Base-by-base conservation (phyloP, 345 rosid species). In the Dovyalis caffra region DNA sequence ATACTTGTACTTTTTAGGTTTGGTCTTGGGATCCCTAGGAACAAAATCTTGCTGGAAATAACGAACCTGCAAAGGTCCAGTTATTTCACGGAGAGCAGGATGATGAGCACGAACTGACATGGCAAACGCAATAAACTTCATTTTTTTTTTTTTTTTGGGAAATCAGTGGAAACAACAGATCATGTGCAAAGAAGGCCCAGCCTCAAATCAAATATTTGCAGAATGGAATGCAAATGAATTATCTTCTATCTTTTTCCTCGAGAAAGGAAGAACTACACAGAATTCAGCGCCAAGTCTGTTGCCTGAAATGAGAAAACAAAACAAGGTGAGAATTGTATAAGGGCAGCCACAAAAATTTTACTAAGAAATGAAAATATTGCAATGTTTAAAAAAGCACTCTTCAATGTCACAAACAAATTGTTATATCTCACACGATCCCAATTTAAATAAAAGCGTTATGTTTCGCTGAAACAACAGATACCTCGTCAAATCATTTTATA, bases 11-110 rank as follows among this genome's bases (percentile, higher is more conserved):
- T 56, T 86, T 57, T 15, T 82, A 8, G 88, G 86, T 76, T 85
- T 87, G 5, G 80, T 73, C 5, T 70, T 82, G 66, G 90, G 90
- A 81, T 88, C 90, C 29, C 86, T 81, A 10, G 89, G 90, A 60
- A 78, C 83, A 70, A 82, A 88, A 73, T 85, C 88, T 40, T 70
- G 90, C 76, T 87, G 91, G 73, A 89, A 85, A 6, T 72, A 62
- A n/a, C 85, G 91, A 23, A 65, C 63, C 72, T 89, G 91, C 72
- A 86, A 73, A 63, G 84, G 81, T 18, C 84, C 75, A 1, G 65
- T 66, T 45, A 76, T n/a, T 75, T 73, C 47, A 16, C 68, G 78
- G 33, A 80, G 73, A 40, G 64, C n/a, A 3, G 78, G 71, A 34
- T 4, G 71, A 40, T 4, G 60, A 51, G 47, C 37, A 18, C 76